phyloP scores from a whole-genome alignment of 106 monocot genomes.

The Dendrobium officinale region DNA sequence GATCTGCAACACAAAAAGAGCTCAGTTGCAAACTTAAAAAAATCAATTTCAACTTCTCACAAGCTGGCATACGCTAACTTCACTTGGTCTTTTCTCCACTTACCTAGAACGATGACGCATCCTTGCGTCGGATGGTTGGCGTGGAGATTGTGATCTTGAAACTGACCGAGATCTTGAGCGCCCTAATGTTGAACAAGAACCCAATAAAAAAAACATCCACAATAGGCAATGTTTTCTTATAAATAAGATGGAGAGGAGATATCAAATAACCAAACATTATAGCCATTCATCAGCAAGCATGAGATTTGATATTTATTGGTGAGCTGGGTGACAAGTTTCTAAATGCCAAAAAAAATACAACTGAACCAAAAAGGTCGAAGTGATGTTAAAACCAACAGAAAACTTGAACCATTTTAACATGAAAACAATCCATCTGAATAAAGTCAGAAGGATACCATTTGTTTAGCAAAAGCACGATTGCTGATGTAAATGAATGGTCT shows the following conservation, averaged over 20 bases:
- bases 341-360: neutral
- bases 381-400: neutral
- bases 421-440: neutral
- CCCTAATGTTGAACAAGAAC: constrained; percentile 9
- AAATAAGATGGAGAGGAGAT: neutral
- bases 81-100: neutral
- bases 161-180: constrained; percentile 39
- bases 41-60: no score
- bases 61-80: neutral
- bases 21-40: neutral
- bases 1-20: constrained; percentile 25
- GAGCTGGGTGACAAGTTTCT: neutral
- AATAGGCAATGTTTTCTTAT: neutral
- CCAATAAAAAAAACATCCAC: neutral
- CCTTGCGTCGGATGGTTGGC: constrained; percentile 17
- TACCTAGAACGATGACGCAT: constrained; percentile 36
- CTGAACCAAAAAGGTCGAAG: neutral
- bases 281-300: no score
- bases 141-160: constrained; percentile 52
- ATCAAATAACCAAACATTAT: neutral
- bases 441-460: neutral
- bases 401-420: neutral
- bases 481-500: neutral
- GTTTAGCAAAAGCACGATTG: neutral
- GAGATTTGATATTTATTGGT: neutral